phyloP scores from a whole-genome alignment of 306 rosid genomes.

The Elaeagnus macrophylla region DNA sequence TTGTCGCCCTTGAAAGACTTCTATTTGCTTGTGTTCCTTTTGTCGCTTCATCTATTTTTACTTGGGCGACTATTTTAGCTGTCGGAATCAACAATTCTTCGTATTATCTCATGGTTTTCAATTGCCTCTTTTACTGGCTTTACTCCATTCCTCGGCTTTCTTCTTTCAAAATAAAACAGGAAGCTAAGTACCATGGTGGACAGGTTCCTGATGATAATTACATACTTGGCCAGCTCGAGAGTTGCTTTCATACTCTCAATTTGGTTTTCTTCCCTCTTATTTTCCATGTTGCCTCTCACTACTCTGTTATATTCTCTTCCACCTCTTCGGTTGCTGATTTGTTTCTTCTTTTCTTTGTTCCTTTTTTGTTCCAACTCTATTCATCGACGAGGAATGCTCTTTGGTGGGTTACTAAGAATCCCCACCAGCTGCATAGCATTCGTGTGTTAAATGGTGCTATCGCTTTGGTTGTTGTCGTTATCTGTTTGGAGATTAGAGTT shows the following conservation, averaged over 20 bases:
- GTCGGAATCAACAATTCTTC: slow-evolving; percentile 65
- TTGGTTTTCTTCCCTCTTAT: slow-evolving; percentile 60
- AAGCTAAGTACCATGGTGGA: slow-evolving; percentile 68
- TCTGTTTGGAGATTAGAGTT: slow-evolving; percentile 90
- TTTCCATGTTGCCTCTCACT: slow-evolving; percentile 73
- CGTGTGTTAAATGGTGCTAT: slow-evolving; percentile 67
- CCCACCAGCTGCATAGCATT: slow-evolving; percentile 53
- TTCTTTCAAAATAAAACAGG: slow-evolving; percentile 56
- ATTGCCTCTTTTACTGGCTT: slow-evolving; percentile 74
- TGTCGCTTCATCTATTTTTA: slow-evolving; percentile 58
- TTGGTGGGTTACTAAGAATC: slow-evolving; percentile 72
- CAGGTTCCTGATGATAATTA: slow-evolving; percentile 54
- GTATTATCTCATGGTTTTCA: slow-evolving; percentile 59
- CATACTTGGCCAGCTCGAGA: slow-evolving; percentile 66
- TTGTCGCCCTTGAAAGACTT: slow-evolving; percentile 77
- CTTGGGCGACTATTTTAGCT: slow-evolving; percentile 78
- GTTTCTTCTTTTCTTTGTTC: slow-evolving; percentile 68
- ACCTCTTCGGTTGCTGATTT: slow-evolving; percentile 59
- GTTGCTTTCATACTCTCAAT: slow-evolving; percentile 69
- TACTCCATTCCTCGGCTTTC: slow-evolving; percentile 65
- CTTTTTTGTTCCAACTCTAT: slow-evolving; percentile 73
- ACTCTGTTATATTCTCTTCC: slow-evolving; percentile 51
- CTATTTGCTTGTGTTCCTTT: slow-evolving; percentile 70
- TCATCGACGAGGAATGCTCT: slow-evolving; percentile 84
- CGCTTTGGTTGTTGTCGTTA: slow-evolving; percentile 55